phyloP scores from a whole-genome alignment of 2,329 filamentous ascomycete genomes.

The Cryphonectria nitschkei region DNA sequence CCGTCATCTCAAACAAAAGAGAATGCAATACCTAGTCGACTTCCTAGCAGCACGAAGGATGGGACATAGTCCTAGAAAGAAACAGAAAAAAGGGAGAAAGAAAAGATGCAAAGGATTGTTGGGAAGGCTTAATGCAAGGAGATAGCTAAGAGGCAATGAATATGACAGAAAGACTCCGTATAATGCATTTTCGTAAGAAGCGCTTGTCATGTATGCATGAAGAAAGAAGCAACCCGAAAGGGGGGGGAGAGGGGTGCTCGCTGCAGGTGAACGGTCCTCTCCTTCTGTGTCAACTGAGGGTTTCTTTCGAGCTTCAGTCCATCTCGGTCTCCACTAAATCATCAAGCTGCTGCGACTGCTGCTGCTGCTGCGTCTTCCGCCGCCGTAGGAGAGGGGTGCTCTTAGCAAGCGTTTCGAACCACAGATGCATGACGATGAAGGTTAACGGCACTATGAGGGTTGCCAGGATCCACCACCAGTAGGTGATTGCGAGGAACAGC shows the following conservation, averaged over 20 bases:
- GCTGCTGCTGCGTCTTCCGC: constrained; percentile 3
- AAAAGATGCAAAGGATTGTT: background rate
- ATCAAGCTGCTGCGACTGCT: constrained; percentile 20
- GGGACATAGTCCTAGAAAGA: background rate
- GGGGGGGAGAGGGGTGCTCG: too few species aligned
- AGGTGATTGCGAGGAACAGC: constrained; percentile 25
- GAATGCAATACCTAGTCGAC: background rate
- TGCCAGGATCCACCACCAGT: constrained; percentile 29
- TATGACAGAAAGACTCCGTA: background rate
- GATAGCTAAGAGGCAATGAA: background rate
- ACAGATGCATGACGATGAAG: constrained; percentile 26
- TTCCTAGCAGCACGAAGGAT: background rate
- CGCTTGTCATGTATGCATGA: background rate
- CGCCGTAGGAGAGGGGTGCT: constrained; percentile 21
- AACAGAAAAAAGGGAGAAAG: background rate
- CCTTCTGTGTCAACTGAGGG: background rate
- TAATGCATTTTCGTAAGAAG: background rate
- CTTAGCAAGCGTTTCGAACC: constrained; percentile 26
- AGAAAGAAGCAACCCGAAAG: background rate
- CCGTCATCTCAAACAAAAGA: background rate
- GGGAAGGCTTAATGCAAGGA: background rate
- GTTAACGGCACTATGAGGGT: constrained; percentile 27
- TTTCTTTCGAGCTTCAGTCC: background rate
- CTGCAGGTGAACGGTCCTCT: background rate
- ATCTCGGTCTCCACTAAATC: constrained; percentile 18